Percentiles rank a stretch among this genome's conserved stretches.
Evolutionary conservation across 148 eudicot species (phyloP).

Genomic region (Chenopodium suecicum): DNA sequence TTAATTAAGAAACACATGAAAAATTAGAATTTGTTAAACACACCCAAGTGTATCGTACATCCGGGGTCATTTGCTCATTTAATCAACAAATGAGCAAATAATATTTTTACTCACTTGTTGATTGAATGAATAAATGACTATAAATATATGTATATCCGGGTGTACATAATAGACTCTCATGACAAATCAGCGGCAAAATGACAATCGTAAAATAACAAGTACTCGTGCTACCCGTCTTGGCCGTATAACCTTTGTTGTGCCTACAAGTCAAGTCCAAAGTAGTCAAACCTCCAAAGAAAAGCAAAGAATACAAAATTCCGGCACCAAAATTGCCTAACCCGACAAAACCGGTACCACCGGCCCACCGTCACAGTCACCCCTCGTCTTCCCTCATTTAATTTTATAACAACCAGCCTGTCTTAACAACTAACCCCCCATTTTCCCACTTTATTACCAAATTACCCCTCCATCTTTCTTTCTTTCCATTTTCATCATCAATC

Average conservation of each 20-base stretch:
- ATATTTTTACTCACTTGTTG: too few species aligned
- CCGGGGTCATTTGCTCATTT: too few species aligned
- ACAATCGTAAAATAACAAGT: too few species aligned
- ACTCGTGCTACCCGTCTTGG: too few species aligned
- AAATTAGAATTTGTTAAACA: too few species aligned
- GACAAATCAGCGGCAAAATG: too few species aligned
- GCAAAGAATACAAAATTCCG: background rate
- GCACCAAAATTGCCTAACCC: slow-evolving; percentile 3
- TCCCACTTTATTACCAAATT: slow-evolving; percentile 2
- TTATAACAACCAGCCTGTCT: background rate
- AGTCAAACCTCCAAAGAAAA: background rate
- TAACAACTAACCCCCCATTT: background rate
- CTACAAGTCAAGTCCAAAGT: background rate
- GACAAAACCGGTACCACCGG: slow-evolving; percentile 25
- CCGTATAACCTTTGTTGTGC: background rate
- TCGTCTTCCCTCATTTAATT: background rate
- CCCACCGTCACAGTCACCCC: background rate
- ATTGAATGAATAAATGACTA: too few species aligned
- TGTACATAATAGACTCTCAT: too few species aligned
- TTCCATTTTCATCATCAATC: background rate
- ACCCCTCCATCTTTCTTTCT: background rate
- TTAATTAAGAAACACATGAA: too few species aligned
- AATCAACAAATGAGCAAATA: too few species aligned
- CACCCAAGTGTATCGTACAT: too few species aligned
- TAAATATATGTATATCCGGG: too few species aligned